phyloP scores from a whole-genome alignment of 306 rosid genomes.

The Cyclanthera cordifolia region DNA sequence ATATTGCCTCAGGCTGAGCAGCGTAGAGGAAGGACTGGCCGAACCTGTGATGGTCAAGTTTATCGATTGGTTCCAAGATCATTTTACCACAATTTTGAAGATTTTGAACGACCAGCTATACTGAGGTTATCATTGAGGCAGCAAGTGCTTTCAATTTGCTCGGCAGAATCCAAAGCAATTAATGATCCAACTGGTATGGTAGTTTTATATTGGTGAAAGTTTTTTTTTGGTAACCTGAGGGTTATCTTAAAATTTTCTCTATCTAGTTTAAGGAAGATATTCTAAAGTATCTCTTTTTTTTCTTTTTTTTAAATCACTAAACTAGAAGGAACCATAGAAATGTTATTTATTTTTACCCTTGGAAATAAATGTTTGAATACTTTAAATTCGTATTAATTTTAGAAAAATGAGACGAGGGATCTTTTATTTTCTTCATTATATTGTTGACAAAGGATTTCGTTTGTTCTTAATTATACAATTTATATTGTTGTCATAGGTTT shows the following conservation, averaged over 20 bases:
- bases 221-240: neutral
- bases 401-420: neutral
- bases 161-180: constrained; percentile 69
- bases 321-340: neutral
- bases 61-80: constrained; percentile 63
- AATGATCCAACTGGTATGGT: constrained; percentile 64
- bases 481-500: neutral
- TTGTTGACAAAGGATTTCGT: neutral
- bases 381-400: neutral
- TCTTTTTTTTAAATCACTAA: neutral
- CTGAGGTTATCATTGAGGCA: constrained; percentile 61
- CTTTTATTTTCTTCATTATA: neutral
- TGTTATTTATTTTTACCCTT: too few relatives aligned
- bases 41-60: constrained; percentile 87
- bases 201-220: neutral
- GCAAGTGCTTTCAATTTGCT: constrained; percentile 67
- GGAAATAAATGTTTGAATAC: neutral
- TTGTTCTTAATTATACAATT: neutral
- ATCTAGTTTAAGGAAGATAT: neutral
- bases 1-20: constrained; percentile 60
- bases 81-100: constrained; percentile 45
- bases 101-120: constrained; percentile 59
- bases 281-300: neutral
- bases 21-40: constrained; percentile 86
- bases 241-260: neutral